Percentiles rank a stretch among this genome's conserved stretches.
Conservation (phyloP, 768 basidiomycete genomes). For the Trametes coccinea region DNA sequence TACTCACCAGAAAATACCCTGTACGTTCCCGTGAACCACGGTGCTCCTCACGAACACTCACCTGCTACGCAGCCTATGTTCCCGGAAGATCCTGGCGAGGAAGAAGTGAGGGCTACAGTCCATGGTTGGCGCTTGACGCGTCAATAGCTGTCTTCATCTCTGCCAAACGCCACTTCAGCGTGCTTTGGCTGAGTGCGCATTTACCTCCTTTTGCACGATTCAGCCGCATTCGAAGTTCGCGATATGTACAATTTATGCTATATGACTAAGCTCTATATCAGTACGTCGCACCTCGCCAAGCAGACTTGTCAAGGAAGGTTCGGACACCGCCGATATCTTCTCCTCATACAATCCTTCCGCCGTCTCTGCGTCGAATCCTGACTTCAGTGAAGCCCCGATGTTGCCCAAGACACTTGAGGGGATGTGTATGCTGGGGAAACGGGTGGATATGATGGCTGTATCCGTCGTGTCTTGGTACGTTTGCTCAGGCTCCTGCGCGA, state of each 20-base stretch:
- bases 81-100: slow-evolving; percentile 81
- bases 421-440: no score
- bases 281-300: neutral
- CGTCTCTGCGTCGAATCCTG: neutral
- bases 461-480: no score
- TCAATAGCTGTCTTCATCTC: neutral
- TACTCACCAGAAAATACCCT: slow-evolving; percentile 62
- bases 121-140: slow-evolving; percentile 75
- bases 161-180: no score
- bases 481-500: no score
- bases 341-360: neutral
- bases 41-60: neutral
- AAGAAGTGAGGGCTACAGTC: slow-evolving; percentile 74
- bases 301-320: neutral
- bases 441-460: no score
- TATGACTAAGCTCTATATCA: neutral
- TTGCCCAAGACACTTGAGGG: no score
- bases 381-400: no score
- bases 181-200: no score
- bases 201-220: no score
- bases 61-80: slow-evolving; percentile 75
- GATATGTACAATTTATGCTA: neutral
- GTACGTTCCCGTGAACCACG: slow-evolving; percentile 41
- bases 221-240: no score
- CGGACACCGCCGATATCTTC: neutral